Base-by-base conservation (phyloP, 768 basidiomycete species). In the Amanita fuliginea region DNA sequence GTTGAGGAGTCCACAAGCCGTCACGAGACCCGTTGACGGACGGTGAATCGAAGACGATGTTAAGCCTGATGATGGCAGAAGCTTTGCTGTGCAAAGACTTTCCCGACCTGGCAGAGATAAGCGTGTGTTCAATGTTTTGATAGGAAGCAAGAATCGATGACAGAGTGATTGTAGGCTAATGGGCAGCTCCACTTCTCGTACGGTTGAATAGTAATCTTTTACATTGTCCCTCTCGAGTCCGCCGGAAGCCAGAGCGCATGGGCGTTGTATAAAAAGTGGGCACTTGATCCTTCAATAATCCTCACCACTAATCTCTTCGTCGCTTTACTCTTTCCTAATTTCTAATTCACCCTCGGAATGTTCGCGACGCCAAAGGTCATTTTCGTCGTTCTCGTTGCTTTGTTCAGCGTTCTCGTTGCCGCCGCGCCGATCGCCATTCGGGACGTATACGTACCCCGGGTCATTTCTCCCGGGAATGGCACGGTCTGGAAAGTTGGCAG, bases 361-460 rank as follows among this genome's bases (percentile, higher is more conserved):
- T 39, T 41, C 19, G 40, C 40, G 5, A 33, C 51, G 18, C 54
- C 57, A 53, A 58, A 54, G 32, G 39, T 48, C 52, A 53, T 57
- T 16, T 28, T 52, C 51, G 43, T 54, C 40, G 51, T 55, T 49
- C 35, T 62, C 39, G 37, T 59, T 46, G 34, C 49, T 18, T 18
- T 61, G 49, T 56, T 64, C 56, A 35, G 59, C 42, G 56, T 59
- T 33, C 51, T 61, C 53, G 58, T 54, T 37, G 51, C 55, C 47
- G 58, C 58, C 47, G 62, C 59, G 28, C 65, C 65, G 13, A 46
- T 63, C 36, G 43, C 21, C 37, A 19, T 49, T 28, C 60, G 62
- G 52, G 65, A 66, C 53, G 65, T 66, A 26, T 66, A 62, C 55
- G 61, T 61, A 24, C 65, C 65, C 6, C 62, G 61, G 18, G 60